A percentile compares a stretch with the other conserved stretches of the same genome.
Conservation (phyloP, 768 basidiomycete genomes). For the Candolleomyces eurysporus region DNA sequence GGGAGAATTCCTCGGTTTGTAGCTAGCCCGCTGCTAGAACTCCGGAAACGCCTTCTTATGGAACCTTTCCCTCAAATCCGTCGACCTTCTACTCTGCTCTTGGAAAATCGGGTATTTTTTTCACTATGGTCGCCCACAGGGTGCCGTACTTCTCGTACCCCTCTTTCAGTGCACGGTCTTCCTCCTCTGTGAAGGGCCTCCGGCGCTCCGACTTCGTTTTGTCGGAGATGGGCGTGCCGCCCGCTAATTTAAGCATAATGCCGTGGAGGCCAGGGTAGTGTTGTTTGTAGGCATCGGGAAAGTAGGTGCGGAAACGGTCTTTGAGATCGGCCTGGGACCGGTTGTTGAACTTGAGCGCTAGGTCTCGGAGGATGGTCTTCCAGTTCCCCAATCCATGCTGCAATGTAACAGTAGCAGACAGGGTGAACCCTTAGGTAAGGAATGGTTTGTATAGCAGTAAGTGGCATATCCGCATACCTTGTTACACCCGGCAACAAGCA, state of each 20-base stretch:
- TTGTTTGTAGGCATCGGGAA: constrained; percentile 86
- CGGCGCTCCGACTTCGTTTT: constrained; percentile 84
- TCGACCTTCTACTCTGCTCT: constrained; percentile 77
- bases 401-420: too few relatives aligned
- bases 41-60: constrained; percentile 88
- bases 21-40: constrained; percentile 82
- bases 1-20: constrained; percentile 71
- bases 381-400: constrained; percentile 92
- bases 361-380: constrained; percentile 87
- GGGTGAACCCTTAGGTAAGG: too few relatives aligned
- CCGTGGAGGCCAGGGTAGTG: constrained; percentile 91
- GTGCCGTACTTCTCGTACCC: constrained; percentile 90
- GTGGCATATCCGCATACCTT: constrained; percentile 47
- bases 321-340: constrained; percentile 92
- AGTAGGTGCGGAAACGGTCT: constrained; percentile 92
- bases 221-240: constrained; percentile 82
- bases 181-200: constrained; percentile 82
- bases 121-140: constrained; percentile 86
- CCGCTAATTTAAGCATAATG: too few relatives aligned
- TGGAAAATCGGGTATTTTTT: constrained; percentile 78
- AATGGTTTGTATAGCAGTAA: background rate
- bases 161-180: constrained; percentile 76
- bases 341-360: constrained; percentile 71
- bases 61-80: constrained; percentile 83
- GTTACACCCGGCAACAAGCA: constrained; percentile 86